Conservation (phyloP, 2,329 filamentous ascomycete genomes). For the Beauveria varroae region DNA sequence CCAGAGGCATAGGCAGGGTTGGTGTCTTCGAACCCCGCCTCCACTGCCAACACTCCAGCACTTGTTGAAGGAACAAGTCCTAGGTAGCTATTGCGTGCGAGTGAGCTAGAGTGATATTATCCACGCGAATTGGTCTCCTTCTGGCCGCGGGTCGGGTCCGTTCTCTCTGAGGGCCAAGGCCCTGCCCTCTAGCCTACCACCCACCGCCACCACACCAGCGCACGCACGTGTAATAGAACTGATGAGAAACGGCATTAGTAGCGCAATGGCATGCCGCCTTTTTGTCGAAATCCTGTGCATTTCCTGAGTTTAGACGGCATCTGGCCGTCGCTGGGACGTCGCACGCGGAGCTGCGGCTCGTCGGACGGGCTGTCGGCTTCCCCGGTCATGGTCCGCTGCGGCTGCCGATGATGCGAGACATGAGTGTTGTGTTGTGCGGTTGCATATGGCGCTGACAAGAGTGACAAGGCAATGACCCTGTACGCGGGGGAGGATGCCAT, state of each 20-base stretch:
- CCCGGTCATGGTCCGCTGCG: neutral
- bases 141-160: neutral
- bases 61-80: neutral
- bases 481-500: neutral
- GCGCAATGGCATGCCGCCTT: too few species aligned
- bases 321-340: neutral
- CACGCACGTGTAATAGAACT: neutral
- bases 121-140: neutral
- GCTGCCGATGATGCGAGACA: neutral
- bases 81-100: neutral
- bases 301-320: neutral
- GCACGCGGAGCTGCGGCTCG: neutral
- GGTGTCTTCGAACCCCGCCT: neutral
- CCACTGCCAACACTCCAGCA: neutral
- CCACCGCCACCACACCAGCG: neutral
- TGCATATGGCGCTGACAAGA: neutral
- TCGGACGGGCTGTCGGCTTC: slow-evolving; percentile 4
- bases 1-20: neutral
- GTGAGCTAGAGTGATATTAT: neutral
- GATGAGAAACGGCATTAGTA: too few species aligned
- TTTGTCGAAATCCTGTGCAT: neutral
- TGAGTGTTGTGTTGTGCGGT: neutral
- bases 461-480: neutral
- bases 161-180: neutral
- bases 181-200: neutral